Percentiles rank a stretch among this genome's conserved stretches.
These are phyloP conservation scores for Stachybotrys chartarum DNA, from an alignment of 2,329 filamentous ascomycete genomes.

Conservation along the genomic window DNA sequence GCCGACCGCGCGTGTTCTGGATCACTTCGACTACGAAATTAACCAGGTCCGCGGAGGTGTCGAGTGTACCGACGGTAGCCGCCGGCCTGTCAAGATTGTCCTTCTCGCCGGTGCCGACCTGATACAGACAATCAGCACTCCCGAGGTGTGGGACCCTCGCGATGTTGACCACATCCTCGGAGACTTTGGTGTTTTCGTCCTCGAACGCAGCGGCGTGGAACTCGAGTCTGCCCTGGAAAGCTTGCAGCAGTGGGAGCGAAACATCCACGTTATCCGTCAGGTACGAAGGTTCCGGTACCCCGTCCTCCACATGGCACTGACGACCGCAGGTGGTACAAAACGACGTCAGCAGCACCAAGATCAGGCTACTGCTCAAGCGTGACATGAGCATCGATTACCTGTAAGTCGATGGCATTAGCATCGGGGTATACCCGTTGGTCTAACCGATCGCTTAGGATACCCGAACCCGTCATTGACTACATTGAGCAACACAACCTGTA, in stretches of 20 bases:
- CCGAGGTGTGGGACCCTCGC: conserved; percentile 72
- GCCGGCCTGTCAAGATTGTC: conserved; percentile 64
- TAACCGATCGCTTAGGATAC: conserved; percentile 30
- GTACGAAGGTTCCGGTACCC: conserved; percentile 7
- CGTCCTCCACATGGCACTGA: conserved; percentile 21
- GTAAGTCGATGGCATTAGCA: conserved; percentile 13
- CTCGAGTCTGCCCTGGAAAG: conserved; percentile 81
- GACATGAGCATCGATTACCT: conserved; percentile 75
- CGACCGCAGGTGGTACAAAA: conserved; percentile 61
- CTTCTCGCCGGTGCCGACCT: conserved; percentile 75
- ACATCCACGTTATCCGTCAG: conserved; percentile 74
- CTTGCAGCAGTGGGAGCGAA: conserved; percentile 74
- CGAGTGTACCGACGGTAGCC: conserved; percentile 57
- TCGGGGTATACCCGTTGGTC: neutral
- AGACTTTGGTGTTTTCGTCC: conserved; percentile 74
- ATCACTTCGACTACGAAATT: conserved; percentile 87
- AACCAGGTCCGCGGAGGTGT: conserved; percentile 73
- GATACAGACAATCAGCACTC: conserved; percentile 65
- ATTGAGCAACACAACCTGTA: conserved; percentile 63
- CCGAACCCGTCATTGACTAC: conserved; percentile 67
- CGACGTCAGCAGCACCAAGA: conserved; percentile 76
- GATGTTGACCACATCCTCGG: conserved; percentile 86
- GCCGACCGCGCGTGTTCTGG: conserved; percentile 80
- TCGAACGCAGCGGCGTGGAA: conserved; percentile 79
- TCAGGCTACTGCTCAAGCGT: conserved; percentile 70